Conservation (phyloP, 78 protist genomes). For the slime mould (Dictyostelium discoideum) region dicty_2.7 NC_007088.5:1996001-1996500, state of each 20-base stretch:
- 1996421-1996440: neutral
- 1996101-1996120: neutral
- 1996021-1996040: neutral
- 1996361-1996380: neutral
- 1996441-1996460: neutral
- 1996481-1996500: constrained; percentile 51
- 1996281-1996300: neutral
- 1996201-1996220: neutral
- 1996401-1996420: constrained; percentile 28
- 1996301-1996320: neutral
- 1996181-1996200: neutral
- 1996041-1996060: neutral
- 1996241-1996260: neutral
- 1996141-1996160: neutral
- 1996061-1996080: neutral
- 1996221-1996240: neutral
- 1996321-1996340: neutral
- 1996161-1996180: neutral
- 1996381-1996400: constrained; percentile 47
- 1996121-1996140: constrained; percentile 27
- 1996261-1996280: neutral
- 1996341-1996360: neutral
- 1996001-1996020: neutral
- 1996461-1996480: neutral
- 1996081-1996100: neutral